phyloP scores from a whole-genome alignment of 805 yeast genomes.

The Saccharomycodes ludwigii region DNA sequence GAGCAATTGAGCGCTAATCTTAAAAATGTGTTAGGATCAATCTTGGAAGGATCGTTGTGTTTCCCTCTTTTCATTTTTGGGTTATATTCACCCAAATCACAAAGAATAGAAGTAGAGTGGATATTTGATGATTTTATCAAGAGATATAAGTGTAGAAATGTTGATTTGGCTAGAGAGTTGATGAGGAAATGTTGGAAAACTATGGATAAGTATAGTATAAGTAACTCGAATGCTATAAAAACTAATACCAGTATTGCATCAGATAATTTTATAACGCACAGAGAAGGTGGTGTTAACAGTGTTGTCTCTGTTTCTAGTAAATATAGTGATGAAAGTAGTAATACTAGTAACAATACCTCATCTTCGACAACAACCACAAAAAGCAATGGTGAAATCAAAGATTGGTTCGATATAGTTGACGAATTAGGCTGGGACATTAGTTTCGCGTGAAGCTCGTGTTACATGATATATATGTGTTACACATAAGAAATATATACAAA shows the following conservation, averaged over 20 bases:
- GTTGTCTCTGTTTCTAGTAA: conserved; percentile 3
- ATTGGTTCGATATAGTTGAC: conserved; percentile 60
- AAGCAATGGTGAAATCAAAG: conserved; percentile 35
- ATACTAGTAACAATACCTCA: too few species aligned
- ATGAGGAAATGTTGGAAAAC: conserved; percentile 31
- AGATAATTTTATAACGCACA: too few species aligned
- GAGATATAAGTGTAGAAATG: conserved; percentile 60
- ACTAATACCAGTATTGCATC: too few species aligned
- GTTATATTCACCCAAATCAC: conserved; percentile 45
- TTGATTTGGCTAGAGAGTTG: conserved; percentile 28
- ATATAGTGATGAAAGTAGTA: conserved; percentile 33
- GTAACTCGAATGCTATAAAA: too few species aligned
- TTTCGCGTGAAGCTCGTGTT: conserved; percentile 38
- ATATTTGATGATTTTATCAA: conserved; percentile 45
- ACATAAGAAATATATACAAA: not conserved
- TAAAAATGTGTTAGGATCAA: conserved; percentile 50
- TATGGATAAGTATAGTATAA: conserved; percentile 14
- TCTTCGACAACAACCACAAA: too few species aligned
- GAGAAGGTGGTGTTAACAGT: conserved; percentile 3
- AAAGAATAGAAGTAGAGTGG: conserved; percentile 36
- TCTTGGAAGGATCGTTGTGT: conserved; percentile 58
- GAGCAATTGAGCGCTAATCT: conserved; percentile 42
- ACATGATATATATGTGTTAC: conserved; percentile 1
- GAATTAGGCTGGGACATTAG: conserved; percentile 67
- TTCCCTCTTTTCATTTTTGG: conserved; percentile 76